Evolutionary conservation across 805 yeast genomes (phyloP).

Genomic region (Ogataea ganodermae): DNA sequence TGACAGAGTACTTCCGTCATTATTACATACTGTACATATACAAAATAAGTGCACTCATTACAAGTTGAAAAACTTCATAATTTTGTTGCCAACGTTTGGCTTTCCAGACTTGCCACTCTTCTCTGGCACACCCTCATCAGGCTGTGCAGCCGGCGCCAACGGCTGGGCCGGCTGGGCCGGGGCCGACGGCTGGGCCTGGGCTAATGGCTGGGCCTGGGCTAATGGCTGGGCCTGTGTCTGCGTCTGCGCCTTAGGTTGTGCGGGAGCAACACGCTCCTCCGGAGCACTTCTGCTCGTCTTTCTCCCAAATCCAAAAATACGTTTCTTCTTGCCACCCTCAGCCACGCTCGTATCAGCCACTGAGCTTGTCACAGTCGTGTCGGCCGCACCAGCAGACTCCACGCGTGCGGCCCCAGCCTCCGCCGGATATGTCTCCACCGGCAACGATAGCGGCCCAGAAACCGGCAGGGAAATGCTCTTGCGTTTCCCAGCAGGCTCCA

Average conservation of each 20-base stretch:
- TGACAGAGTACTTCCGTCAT: too few relatives aligned
- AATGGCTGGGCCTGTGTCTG: neutral
- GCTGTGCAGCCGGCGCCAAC: neutral
- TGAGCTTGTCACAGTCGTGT: slow-evolving; percentile 1
- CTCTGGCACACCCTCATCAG: neutral
- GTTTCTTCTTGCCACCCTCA: slow-evolving; percentile 4
- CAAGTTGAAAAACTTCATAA: slow-evolving; percentile 33
- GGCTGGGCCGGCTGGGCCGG: neutral
- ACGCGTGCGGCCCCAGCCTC: neutral
- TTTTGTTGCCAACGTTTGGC: slow-evolving; percentile 22
- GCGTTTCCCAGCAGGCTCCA: slow-evolving; percentile 2
- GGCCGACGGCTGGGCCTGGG: neutral
- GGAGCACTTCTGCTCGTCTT: neutral
- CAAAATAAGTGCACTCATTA: slow-evolving; percentile 6
- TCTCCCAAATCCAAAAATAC: slow-evolving; percentile 14
- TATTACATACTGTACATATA: too few relatives aligned
- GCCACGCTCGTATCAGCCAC: slow-evolving; percentile 1
- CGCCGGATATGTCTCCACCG: neutral
- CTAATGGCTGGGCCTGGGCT: neutral
- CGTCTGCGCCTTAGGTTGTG: too few relatives aligned
- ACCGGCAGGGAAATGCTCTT: neutral
- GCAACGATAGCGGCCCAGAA: neutral
- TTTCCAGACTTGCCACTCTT: slow-evolving; percentile 11
- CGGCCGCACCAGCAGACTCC: neutral
- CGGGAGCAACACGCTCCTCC: neutral